Evolutionary conservation across 2,329 filamentous ascomycete genomes (phyloP).

Genomic region (Saccharata proteae): DNA sequence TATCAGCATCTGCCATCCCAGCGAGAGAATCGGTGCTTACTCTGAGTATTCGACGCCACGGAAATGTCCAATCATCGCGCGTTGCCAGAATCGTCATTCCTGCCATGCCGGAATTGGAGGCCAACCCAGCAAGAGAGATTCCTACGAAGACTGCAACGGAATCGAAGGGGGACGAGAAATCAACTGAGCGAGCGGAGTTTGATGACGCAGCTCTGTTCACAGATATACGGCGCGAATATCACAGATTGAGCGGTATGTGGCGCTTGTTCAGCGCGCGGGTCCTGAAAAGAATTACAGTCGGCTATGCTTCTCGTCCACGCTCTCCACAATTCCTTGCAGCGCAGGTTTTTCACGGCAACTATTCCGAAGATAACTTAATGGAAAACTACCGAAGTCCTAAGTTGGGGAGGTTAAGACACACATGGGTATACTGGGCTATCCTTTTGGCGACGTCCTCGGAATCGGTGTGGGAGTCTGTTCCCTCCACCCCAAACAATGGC

Average conservation of each 20-base stretch:
- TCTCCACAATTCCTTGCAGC: background rate
- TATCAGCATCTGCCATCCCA: background rate
- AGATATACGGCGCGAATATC: constrained; percentile 6
- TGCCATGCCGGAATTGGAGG: too few relatives aligned
- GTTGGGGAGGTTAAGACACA: constrained; percentile 18
- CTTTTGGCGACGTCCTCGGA: constrained; percentile 19
- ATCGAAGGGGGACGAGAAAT: background rate
- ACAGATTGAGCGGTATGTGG: constrained; percentile 4
- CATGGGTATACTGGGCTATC: constrained; percentile 27
- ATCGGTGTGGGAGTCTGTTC: too few relatives aligned
- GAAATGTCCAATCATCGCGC: constrained; percentile 1
- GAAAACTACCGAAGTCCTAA: constrained; percentile 17
- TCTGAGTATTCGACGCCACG: constrained; percentile 4
- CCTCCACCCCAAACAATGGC: background rate
- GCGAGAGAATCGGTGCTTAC: constrained; percentile 1
- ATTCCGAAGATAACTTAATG: constrained; percentile 21
- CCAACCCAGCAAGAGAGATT: too few relatives aligned
- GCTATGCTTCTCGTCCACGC: background rate
- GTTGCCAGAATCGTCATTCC: constrained; percentile 6
- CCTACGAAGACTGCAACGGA: background rate
- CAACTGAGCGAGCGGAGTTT: background rate
- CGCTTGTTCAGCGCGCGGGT: constrained; percentile 8
- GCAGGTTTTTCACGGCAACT: background rate
- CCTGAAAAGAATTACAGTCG: constrained; percentile 5
- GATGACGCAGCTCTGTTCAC: constrained; percentile 6